Evolutionary conservation across 2,329 filamentous ascomycete genomes (phyloP), one percentile per base, ranked within the genome.

Genomic region (Pestalotiopsis fici): DNA sequence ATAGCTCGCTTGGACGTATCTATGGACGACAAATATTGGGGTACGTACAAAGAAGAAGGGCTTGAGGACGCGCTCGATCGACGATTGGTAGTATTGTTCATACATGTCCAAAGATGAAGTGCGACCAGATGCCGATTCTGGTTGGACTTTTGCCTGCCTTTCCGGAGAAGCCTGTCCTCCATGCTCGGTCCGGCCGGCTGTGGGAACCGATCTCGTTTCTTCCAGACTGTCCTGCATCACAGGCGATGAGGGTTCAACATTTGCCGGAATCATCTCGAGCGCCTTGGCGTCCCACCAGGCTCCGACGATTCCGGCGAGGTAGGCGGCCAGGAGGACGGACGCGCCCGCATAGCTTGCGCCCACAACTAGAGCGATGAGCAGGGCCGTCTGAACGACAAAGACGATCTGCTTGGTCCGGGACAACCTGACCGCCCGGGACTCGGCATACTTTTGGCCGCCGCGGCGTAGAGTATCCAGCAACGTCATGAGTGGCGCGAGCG

Each of bases 1-100:
- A 6, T 39, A 35, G n/a, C 60, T n/a, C 7, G 43, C 21, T 18
- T 11, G n/a, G 4, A 50, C 2, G 43, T 23, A 47, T 9, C 3
- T 50, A 28, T 60, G 6, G n/a, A 1, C 23, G 31, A 35, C 31
- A 11, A 35, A 35, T 15, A n/a, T 50, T 6, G 43, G 5, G 55
- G 25, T 21, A 78, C 86, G 77, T 74, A 88, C 91, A 73, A 95
- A 95, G 78, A 95, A 94, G 67, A 93, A 85, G 0, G 92, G 91
- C 62, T 88, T 88, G 0, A 95, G 76, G 0, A 94, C 81, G 9
- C 81, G 81, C 2, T 86, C 71, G 0, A 84, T 75, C 0, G 77
- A 73, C 2, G 78, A 72, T 1, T 70, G 69, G 66, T 83, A 85
- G 71, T 83, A 86, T 3, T 74, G 69, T 6, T 81, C 75, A 6